A percentile compares a stretch with the other conserved stretches of the same genome.
These are phyloP conservation scores for Mycena latifolia DNA, from an alignment of 768 basidiomycete species.

Conservation along the genomic window DNA sequence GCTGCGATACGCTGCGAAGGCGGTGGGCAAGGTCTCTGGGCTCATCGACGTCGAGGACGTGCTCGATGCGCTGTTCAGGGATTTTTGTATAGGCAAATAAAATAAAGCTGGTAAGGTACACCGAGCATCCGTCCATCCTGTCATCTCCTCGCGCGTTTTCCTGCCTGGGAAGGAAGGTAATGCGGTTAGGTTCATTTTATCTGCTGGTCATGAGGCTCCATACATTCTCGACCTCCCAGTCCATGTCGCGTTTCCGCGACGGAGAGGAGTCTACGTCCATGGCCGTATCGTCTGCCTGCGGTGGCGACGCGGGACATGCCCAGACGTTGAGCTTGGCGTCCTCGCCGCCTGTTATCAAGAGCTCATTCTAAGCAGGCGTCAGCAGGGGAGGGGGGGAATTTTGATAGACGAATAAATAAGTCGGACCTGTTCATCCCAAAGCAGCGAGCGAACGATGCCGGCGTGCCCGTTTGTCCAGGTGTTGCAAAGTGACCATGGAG, in stretches of 20 bases:
- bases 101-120: no score
- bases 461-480: slow-evolving; percentile 68
- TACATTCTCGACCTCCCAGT: slow-evolving; percentile 41
- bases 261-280: slow-evolving; percentile 45
- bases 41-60: slow-evolving; percentile 86
- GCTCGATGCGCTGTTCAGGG: slow-evolving; percentile 83
- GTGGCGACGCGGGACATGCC: slow-evolving; percentile 39
- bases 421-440: slow-evolving; percentile 67
- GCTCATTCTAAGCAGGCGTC: slow-evolving; percentile 45
- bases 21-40: slow-evolving; percentile 89
- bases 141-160: slow-evolving; percentile 22
- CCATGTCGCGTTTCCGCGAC: slow-evolving; percentile 39
- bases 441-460: slow-evolving; percentile 67
- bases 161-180: slow-evolving; percentile 6
- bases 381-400: neutral
- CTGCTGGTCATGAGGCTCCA: neutral
- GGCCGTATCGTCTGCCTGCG: slow-evolving; percentile 26
- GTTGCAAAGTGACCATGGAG: slow-evolving; percentile 64
- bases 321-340: slow-evolving; percentile 61
- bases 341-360: slow-evolving; percentile 65
- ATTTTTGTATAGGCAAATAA: slow-evolving; percentile 93
- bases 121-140: no score
- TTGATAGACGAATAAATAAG: neutral
- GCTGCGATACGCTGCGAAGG: slow-evolving; percentile 85
- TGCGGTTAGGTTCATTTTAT: neutral